Percentiles rank a stretch among this genome's conserved stretches.
phyloP scores from a whole-genome alignment of 179 eudicot species.

The Kewa caespitosa region DNA sequence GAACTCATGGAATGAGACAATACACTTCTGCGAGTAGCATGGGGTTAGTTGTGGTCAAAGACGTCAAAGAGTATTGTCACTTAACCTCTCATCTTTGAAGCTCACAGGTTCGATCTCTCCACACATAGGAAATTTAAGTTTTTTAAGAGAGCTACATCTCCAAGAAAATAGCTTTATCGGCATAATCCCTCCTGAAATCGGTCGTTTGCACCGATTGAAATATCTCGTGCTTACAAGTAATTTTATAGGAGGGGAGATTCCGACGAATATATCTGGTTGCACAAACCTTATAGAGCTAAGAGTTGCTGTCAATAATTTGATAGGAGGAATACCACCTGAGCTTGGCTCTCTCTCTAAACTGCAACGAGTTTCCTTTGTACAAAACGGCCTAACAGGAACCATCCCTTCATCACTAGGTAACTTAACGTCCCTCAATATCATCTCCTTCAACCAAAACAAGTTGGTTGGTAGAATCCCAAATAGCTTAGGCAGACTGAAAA shows the following conservation, averaged over 20 bases:
- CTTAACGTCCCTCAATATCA: not conserved
- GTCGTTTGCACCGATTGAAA: conserved; percentile 18
- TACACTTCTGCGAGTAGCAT: conserved; percentile 14
- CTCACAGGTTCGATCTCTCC: conserved; percentile 19
- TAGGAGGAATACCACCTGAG: conserved; percentile 8
- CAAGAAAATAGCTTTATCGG: conserved; percentile 11
- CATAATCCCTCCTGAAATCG: conserved; percentile 23
- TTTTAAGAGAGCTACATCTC: conserved; percentile 3
- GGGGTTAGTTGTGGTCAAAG: conserved; percentile 18
- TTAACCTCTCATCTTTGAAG: conserved; percentile 5
- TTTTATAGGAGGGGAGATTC: conserved; percentile 25
- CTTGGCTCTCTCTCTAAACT: conserved; percentile 6
- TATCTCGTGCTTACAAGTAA: conserved; percentile 3
- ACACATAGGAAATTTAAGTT: conserved; percentile 20
- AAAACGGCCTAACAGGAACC: conserved; percentile 5
- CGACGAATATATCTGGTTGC: conserved; percentile 20
- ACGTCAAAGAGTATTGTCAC: conserved; percentile 7
- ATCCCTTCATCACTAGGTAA: conserved; percentile 20
- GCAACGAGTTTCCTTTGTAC: not conserved
- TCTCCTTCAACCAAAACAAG: not conserved
- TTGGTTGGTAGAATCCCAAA: conserved; percentile 21
- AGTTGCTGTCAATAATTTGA: conserved; percentile 40
- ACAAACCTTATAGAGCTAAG: not conserved
- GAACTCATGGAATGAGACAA: conserved; percentile 24
- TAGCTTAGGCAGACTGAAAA: conserved; percentile 13